Evolutionary conservation across 2,329 filamentous ascomycete genomes (phyloP), one percentile per base, ranked within the genome.

Genomic region (Aspergillus sp.): DNA sequence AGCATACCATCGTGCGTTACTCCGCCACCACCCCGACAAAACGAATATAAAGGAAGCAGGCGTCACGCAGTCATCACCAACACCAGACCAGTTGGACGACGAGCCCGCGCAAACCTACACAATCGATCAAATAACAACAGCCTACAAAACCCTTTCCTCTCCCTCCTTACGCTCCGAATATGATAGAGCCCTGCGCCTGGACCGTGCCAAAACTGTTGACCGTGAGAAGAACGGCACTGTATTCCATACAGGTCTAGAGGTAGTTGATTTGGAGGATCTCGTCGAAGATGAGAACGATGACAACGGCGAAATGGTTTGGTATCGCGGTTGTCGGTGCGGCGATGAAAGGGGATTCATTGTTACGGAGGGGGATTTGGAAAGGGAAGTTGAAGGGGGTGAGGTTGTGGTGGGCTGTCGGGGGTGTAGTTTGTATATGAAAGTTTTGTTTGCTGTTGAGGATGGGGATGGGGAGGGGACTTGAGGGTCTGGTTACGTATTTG

Each of bases 361-460:
- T 5, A 69, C 66, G 0, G 81, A 83, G 58, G 55, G 64, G 3
- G 78, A 83, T 58, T 58, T 84, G 25, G 71, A 74, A 51, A 61
- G 62, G 50, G 76, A 79, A 56, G 69, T 66, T 32, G 68, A 70
- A 44, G 70, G 74, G 53, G 77, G 74, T 20, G 81, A 84, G 65
- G 69, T 84, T 50, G 66, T 81, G 41, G 73, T 81, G 15, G 80
- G 79, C 2, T 84, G 81, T 68, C 70, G 71, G 48, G 81, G 81
- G 32, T 84, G 81, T 64, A 84, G 81, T 71, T 69, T 84, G 49
- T 83, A 78, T 76, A 70, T 83, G 51, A 77, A 77, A 61, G 74
- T 84, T 41, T 65, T 78, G 53, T 84, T 83, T 70, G 77, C 73
- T 19, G 72, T 78, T 42, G 73, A 74, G 35, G 60, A 60, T 48